Base-by-base conservation (phyloP, 2,329 filamentous ascomycete genomes). In the Blastomyces silverae region DNA sequence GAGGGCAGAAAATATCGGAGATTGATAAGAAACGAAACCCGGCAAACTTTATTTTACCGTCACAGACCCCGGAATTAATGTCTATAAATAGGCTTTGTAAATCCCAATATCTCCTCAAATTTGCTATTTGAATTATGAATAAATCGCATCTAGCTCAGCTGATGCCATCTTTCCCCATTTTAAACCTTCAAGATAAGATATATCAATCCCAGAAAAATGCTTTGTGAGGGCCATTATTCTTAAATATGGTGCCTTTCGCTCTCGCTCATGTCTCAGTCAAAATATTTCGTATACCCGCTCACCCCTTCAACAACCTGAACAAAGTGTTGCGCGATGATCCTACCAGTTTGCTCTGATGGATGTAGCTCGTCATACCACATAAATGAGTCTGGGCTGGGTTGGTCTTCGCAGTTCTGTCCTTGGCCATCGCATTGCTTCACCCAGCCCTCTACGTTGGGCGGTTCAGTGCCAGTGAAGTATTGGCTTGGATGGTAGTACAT, bases 341-440 rank as follows among this genome's bases (percentile, higher is more conserved):
- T 77, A 75, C 85, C 82, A 8, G 87, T 83, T 75, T 85, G 84
- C 75, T 86, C 82, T 39, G 85, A 87, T 0, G 89, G 88, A 77
- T 93, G 90, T 72, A 92, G 74, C 72, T 87, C 84, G 75, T 93
- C 89, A 70, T 82, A 89, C 88, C 89, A 92, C 73, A 91, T 69
- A 73, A 84, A 92, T 57, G 83, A 86, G 68, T 88, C 84, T 44
- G 79, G 74, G 44, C 79, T 78, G 3, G 79, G 64, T 17, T 75
- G 68, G 48, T 78, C 76, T 64, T 77, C 70, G 68, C 82, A 83
- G 60, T 78, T 73, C 7, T 67, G 68, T 4, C 77, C 76, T 10
- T 69, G 73, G 2, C 72, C 63, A 65, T 77, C 71, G 70, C 89
- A 91, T 28, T 83, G 76, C 56, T 84, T 79, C 64, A 83, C 85